These are phyloP conservation scores for Fraxinus nigra DNA, from an alignment of 305 asterid species.

Conservation along the genomic window DNA sequence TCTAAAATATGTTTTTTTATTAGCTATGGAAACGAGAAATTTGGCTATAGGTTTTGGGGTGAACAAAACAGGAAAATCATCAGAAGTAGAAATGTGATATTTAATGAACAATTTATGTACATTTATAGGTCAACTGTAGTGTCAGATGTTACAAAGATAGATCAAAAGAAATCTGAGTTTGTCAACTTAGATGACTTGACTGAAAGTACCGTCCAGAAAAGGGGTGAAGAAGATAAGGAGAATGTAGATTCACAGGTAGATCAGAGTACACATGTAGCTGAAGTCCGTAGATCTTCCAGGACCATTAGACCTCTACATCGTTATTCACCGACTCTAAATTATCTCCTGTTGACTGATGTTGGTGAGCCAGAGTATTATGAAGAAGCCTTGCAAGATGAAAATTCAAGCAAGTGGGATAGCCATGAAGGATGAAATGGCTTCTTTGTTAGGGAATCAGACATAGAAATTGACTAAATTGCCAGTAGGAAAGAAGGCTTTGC, in stretches of 20 bases:
- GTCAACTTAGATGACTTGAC: neutral
- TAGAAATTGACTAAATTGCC: neutral
- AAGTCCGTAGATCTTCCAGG: neutral
- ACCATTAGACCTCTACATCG: neutral
- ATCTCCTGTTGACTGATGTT: neutral
- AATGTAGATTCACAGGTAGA: neutral
- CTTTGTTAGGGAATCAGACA: neutral
- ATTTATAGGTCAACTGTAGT: neutral
- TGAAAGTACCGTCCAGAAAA: neutral
- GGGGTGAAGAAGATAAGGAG: neutral
- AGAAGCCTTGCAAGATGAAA: neutral
- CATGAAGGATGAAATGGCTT: constrained; percentile 16
- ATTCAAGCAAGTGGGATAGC: constrained; percentile 10
- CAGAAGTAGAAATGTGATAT: neutral
- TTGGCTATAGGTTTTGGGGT: constrained; percentile 15
- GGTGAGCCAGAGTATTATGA: neutral
- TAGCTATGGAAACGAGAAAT: neutral
- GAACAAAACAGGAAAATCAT: neutral
- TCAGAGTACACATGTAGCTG: neutral
- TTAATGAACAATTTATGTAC: neutral
- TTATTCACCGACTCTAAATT: constrained; percentile 3
- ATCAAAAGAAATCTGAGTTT: neutral
- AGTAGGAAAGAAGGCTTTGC: neutral
- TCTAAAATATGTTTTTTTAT: neutral
- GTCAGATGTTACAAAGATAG: neutral